Base-by-base conservation (phyloP, 768 basidiomycete species). In the Melanogaster broomeanus region DNA sequence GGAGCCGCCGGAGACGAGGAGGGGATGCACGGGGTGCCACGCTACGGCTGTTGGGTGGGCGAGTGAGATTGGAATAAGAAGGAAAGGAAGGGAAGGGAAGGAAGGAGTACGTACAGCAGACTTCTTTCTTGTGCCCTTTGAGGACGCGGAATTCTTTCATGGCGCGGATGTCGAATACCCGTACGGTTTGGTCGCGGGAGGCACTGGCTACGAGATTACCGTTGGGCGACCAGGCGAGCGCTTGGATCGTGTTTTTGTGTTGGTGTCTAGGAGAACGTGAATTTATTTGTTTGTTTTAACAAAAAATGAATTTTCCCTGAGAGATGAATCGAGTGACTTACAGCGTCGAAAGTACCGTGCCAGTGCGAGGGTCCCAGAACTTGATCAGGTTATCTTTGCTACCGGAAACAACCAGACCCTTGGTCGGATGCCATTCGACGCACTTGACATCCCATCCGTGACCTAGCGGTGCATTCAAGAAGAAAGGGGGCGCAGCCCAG, bases 361-460 rank as follows among this genome's bases (percentile, higher is more conserved):
- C 92, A 10, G 92, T 93, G 33, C 97, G 80, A 19, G 97, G 97
- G 68, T 99, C 97, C 97, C 97, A 99, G 72, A 99, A 99, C 63
- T 98, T 98, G 71, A 98, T 93, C 60, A 93, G 83, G 69, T 98
- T 97, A 71, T 99, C 97, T 71, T 98, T 98, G 61, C 91, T 93
- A 22, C 97, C 97, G 3, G 92, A 94, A 6, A 90, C 93, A 19
- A 99, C 80, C 9, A 99, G 76, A 10, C 96, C 96, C 71, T 98
- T 98, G 0, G 89, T 92, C 5, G 94, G 93, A 72, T 99, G 97
- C 97, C 97, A 99, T 74, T 98, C 89, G 1, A 98, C 93, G 53
- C 93, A 97, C 65, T 95, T 90, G 19, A 99, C 97, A 62, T 99
- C 97, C 94, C 95, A 98, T 5, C 95, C 94, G 61, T 98, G 96